Percentiles rank a stretch among this genome's conserved stretches.
These are phyloP conservation scores for Nakaseomyces bracarensis DNA, from an alignment of 1,139 yeast genomes.

Conservation along the genomic window DNA sequence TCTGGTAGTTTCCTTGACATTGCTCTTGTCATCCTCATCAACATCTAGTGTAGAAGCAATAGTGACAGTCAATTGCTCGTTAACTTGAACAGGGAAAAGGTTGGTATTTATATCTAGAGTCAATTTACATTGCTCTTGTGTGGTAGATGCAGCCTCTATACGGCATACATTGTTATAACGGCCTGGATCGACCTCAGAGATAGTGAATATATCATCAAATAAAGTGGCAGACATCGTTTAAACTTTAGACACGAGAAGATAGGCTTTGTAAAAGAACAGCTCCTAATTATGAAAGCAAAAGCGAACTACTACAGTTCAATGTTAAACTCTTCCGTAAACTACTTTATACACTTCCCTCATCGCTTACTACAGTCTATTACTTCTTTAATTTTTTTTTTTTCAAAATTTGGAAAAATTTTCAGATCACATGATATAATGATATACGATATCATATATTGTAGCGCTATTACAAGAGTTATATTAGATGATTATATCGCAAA, in stretches of 20 bases:
- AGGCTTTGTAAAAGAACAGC: too few relatives aligned
- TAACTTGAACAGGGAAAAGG: conserved; percentile 72
- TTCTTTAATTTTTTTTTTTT: background rate
- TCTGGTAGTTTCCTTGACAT: conserved; percentile 40
- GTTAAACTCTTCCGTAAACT: too few relatives aligned
- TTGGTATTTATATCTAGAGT: conserved; percentile 90
- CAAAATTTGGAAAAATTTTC: background rate
- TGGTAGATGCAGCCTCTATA: conserved; percentile 78
- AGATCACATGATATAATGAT: background rate
- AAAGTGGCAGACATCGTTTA: conserved; percentile 69
- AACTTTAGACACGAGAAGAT: too few relatives aligned
- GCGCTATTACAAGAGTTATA: background rate
- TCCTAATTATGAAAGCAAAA: too few relatives aligned
- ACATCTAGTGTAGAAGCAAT: conserved; percentile 65
- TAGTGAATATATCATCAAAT: conserved; percentile 88
- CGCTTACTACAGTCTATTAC: background rate
- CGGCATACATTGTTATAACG: conserved; percentile 91
- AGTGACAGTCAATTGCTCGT: conserved; percentile 81
- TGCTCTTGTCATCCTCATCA: conserved; percentile 50
- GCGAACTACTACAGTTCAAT: too few relatives aligned
- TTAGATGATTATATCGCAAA: too few relatives aligned
- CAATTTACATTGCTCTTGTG: conserved; percentile 73
- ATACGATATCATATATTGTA: too few relatives aligned
- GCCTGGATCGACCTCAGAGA: conserved; percentile 78
- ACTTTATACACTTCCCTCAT: background rate